phyloP scores from a whole-genome alignment of 345 rosid species.

The Raphanus raphanistrum region DNA sequence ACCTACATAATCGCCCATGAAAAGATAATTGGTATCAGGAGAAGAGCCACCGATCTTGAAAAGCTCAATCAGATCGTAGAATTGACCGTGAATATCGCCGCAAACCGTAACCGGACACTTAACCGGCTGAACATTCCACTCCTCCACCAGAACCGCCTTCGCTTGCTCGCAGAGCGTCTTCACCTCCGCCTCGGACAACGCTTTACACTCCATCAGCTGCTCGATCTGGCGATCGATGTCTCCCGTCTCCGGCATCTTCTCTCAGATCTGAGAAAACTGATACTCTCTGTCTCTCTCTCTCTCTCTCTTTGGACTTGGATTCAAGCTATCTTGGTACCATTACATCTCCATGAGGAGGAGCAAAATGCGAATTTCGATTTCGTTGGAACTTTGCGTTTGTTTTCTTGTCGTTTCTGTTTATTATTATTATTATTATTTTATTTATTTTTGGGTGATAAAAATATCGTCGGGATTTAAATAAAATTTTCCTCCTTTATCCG shows the following conservation, averaged over 20 bases:
- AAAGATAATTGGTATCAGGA: slow-evolving; percentile 92
- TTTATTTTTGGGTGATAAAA: too few species aligned
- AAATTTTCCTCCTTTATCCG: not conserved
- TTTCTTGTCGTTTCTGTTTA: slow-evolving; percentile 8
- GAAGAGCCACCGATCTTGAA: slow-evolving; percentile 46
- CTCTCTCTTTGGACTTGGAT: not conserved
- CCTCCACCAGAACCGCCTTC: slow-evolving; percentile 1
- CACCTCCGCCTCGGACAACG: not conserved
- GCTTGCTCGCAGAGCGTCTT: not conserved
- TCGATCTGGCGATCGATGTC: slow-evolving; percentile 26
- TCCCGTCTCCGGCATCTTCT: slow-evolving; percentile 70
- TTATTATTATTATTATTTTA: not conserved
- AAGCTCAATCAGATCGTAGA: not conserved
- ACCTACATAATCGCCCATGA: slow-evolving; percentile 98
- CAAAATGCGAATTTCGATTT: slow-evolving; percentile 14
- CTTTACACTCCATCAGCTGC: not conserved
- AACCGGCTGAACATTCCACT: not conserved
- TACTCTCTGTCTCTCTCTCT: not conserved
- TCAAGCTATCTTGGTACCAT: slow-evolving; percentile 38
- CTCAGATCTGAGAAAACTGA: not conserved
- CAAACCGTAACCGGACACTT: not conserved
- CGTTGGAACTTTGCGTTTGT: slow-evolving; percentile 31
- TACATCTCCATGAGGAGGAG: not conserved
- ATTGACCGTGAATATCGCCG: not conserved
- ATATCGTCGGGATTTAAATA: not conserved